Evolutionary conservation across 108 stramenopile species (phyloP), one percentile per base, ranked within the genome.

Genomic region (Nitzschia sp.): DNA sequence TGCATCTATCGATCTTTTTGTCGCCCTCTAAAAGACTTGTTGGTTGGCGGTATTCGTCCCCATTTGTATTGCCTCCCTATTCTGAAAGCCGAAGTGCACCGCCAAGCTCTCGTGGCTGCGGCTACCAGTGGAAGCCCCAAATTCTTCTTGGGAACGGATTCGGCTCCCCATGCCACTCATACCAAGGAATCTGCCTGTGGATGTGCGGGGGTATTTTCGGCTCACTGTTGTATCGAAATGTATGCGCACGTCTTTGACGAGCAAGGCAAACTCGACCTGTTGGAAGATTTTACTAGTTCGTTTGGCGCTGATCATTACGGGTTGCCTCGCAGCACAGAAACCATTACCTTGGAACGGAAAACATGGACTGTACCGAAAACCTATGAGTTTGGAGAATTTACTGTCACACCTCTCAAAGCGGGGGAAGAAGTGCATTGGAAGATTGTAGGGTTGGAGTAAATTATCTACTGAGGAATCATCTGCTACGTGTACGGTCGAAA

Each of bases 51-150:
- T 1, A 80, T 99, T 59, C 86, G 88, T 47, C 99, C 99, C 0
- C 99, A 99, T 70, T 88, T 97, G 75, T 99, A 99, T 79, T 99
- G 99, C 69, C 79, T 99, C 5, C 99, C 99, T 45, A 95, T 99
- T 58, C 83, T 99, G 54, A 99, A 99, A 87, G 87, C 89, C 31
- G 99, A 99, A 85, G 48, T 70, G 0, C 97, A 99, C 77, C 95
- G 99, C 6, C 69, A 74, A 68, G 96, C 97, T 22, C 80, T 99
- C 31, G 61, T 98, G 2, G 45, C 77, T 6, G 99, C 98, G 0
- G 97, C 94, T 3, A 93, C 96, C 1, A 89, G 90, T 26, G 98
- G 97, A 19, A 79, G 53, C 53, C 63, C 80, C 62, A 97, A 97
- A 76, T 98, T 99, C 85, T 98, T 99, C 76, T 54, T 95, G 29